Conservation (phyloP, 2,329 filamentous ascomycete species). For the Dothistroma septosporum region DNA sequence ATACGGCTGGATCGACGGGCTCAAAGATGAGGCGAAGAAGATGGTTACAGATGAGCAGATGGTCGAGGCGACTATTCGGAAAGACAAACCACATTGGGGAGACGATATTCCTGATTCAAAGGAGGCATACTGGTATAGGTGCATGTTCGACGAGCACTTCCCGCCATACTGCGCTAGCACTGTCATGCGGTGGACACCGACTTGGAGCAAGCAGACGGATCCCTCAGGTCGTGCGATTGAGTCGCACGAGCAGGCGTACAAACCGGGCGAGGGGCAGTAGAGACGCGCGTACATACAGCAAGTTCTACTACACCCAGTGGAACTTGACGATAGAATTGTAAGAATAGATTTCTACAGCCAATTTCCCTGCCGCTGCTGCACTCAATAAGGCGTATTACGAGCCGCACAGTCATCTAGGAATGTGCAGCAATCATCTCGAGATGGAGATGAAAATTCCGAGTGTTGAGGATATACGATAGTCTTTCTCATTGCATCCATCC, state of each 20-base stretch:
- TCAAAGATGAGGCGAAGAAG: slow-evolving; percentile 89
- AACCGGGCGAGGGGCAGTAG: slow-evolving; percentile 18
- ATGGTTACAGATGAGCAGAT: slow-evolving; percentile 96
- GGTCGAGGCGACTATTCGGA: slow-evolving; percentile 55
- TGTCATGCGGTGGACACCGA: slow-evolving; percentile 94
- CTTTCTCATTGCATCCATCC: neutral
- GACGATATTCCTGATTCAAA: slow-evolving; percentile 89
- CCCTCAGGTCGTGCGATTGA: slow-evolving; percentile 69
- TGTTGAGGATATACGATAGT: neutral
- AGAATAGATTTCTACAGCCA: neutral
- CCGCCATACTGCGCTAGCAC: slow-evolving; percentile 85
- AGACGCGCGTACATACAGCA: neutral
- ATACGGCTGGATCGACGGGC: slow-evolving; percentile 96
- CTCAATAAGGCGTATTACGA: too few species aligned
- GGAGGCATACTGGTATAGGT: slow-evolving; percentile 98
- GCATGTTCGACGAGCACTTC: slow-evolving; percentile 99
- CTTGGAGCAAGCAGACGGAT: slow-evolving; percentile 94
- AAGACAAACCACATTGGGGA: slow-evolving; percentile 96
- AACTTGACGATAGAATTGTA: neutral
- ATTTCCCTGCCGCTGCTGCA: neutral
- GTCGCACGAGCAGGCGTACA: slow-evolving; percentile 35
- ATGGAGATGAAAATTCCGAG: too few species aligned
- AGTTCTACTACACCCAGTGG: neutral
- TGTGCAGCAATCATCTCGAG: too few species aligned
- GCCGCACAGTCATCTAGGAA: too few species aligned